Conservation (phyloP, 805 yeast genomes). For the Starmerella apicola region DNA sequence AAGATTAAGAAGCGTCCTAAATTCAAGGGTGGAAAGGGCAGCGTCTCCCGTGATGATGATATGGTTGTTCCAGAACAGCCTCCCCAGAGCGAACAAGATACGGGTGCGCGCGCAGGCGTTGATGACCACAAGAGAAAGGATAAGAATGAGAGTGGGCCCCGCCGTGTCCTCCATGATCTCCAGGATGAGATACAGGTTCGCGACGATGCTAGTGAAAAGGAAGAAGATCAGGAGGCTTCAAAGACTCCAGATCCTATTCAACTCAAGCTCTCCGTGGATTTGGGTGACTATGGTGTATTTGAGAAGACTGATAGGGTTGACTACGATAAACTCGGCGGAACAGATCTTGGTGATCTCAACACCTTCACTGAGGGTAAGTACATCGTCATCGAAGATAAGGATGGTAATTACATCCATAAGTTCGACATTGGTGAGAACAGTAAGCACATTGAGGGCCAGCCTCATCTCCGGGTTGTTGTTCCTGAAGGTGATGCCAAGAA, state of each 20-base stretch:
- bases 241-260: constrained; percentile 6
- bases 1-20: constrained; percentile 1
- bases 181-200: not conserved
- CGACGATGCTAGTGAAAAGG: not conserved
- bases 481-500: constrained; percentile 11
- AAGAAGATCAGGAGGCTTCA: not conserved
- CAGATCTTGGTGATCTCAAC: constrained; percentile 22
- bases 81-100: not conserved
- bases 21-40: not conserved
- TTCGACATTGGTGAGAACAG: constrained; percentile 28
- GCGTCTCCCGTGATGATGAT: not conserved
- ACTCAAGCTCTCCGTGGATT: constrained; percentile 14
- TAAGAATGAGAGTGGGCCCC: not conserved
- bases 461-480: constrained; percentile 14
- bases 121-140: not conserved
- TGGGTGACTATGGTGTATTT: constrained; percentile 10
- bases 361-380: constrained; percentile 60
- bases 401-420: constrained; percentile 67
- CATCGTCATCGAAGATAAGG: constrained; percentile 65
- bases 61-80: not conserved
- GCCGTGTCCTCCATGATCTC: not conserved
- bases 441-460: constrained; percentile 13
- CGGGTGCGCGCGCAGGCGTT: not conserved
- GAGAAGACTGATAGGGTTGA: constrained; percentile 17
- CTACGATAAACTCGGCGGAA: constrained; percentile 18